Evolutionary conservation across 1,284 basidiomycete species (phyloP).

Genomic region (Sutorius eximius): DNA sequence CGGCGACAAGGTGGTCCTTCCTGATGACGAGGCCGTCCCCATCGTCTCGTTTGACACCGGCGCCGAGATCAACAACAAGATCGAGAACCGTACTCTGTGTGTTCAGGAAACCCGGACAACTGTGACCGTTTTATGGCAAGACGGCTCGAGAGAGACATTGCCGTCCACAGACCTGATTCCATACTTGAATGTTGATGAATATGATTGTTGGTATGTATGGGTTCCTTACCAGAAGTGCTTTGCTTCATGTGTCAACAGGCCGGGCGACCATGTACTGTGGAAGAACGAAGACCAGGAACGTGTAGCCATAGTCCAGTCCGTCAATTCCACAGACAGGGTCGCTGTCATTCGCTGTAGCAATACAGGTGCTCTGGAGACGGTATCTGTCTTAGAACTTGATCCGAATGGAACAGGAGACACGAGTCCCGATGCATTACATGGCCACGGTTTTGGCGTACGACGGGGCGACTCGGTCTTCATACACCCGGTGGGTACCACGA

Average conservation of each 20-base stretch:
- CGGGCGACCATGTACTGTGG: constrained; percentile 90
- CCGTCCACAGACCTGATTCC: constrained; percentile 72
- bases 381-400: constrained; percentile 86
- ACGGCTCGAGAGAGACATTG: constrained; percentile 65
- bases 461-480: constrained; percentile 86
- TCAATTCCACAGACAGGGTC: constrained; percentile 71
- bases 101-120: constrained; percentile 72
- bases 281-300: constrained; percentile 68
- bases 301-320: constrained; percentile 78
- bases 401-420: constrained; percentile 68
- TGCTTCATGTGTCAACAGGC: constrained; percentile 50
- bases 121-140: constrained; percentile 86
- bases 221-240: neutral
- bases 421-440: constrained; percentile 40
- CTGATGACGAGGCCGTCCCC: constrained; percentile 46
- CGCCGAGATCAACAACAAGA: constrained; percentile 42
- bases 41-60: constrained; percentile 57
- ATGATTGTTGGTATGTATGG: constrained; percentile 73
- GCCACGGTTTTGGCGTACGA: constrained; percentile 61
- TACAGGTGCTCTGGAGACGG: constrained; percentile 59
- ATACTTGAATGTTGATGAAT: constrained; percentile 81
- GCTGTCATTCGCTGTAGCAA: constrained; percentile 62
- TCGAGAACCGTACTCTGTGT: constrained; percentile 57
- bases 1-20: constrained; percentile 64
- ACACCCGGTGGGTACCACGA: constrained; percentile 61